Conservation (phyloP, 2,329 filamentous ascomycete genomes). For the Cladophialophora exuberans region DNA sequence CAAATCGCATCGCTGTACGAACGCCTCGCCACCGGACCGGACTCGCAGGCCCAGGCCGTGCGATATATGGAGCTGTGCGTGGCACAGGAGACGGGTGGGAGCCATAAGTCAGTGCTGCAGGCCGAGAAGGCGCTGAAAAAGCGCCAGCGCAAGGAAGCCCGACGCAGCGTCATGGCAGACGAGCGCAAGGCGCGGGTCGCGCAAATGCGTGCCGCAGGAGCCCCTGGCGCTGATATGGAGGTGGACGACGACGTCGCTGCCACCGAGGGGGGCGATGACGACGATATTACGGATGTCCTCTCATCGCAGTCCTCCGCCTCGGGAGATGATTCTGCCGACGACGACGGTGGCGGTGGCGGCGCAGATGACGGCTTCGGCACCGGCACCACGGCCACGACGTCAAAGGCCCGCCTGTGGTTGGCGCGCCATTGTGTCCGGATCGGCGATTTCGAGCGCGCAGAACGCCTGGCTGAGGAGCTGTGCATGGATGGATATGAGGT, state of each 20-base stretch:
- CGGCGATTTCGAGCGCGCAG: slow-evolving; percentile 75
- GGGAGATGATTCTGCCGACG: slow-evolving; percentile 33
- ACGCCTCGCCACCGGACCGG: slow-evolving; percentile 65
- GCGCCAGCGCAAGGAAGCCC: slow-evolving; percentile 20
- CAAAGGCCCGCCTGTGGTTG: slow-evolving; percentile 91
- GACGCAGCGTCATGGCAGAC: slow-evolving; percentile 17
- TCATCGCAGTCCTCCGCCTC: slow-evolving; percentile 13
- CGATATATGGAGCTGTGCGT: slow-evolving; percentile 95
- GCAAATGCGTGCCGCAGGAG: slow-evolving; percentile 13
- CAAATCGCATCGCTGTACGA: slow-evolving; percentile 92
- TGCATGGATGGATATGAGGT: slow-evolving; percentile 96
- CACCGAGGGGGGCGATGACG: slow-evolving; percentile 36
- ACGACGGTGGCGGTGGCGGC: slow-evolving; percentile 43
- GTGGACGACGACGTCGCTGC: slow-evolving; percentile 32
- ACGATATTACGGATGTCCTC: slow-evolving; percentile 39
- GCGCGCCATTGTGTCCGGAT: slow-evolving; percentile 77
- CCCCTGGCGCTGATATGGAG: slow-evolving; percentile 9
- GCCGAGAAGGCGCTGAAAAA: slow-evolving; percentile 25
- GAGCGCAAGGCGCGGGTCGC: slow-evolving; percentile 19
- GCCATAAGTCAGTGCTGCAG: slow-evolving; percentile 37
- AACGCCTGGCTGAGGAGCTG: slow-evolving; percentile 82
- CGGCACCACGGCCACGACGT: slow-evolving; percentile 88
- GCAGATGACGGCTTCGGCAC: slow-evolving; percentile 60
- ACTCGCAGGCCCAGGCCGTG: slow-evolving; percentile 77
- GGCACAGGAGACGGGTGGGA: slow-evolving; percentile 81